Base-by-base conservation (phyloP, 2,329 filamentous ascomycete genomes). In the Exophiala xenobiotica region DNA sequence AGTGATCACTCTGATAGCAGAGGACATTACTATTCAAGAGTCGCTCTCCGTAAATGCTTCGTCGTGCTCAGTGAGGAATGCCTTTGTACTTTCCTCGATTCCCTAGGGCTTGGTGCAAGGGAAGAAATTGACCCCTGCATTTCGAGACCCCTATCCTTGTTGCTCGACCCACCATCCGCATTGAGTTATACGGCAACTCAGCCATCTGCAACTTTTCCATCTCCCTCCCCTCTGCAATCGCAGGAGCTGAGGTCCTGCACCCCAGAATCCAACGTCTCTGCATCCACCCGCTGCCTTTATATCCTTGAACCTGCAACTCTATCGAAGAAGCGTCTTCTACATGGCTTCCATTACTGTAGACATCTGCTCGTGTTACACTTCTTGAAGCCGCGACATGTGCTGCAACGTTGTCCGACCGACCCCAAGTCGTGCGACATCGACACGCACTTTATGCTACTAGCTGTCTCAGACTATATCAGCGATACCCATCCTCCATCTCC, bases 361-460 rank as follows among this genome's bases (percentile, higher is more conserved):
- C 16, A 24, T 27, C 40, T 20, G 7, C 9, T 31, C 29, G 23
- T 18, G 4, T 8, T 19, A n/a, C 14, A 26, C 20, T n/a, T 14
- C n/a, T 46, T 33, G 16, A 11, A 14, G 8, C 43, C 46, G 43
- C 47, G 53, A 49, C 41, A 56, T 56, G 53, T 29, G 40, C 49
- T 33, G 42, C 38, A 16, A 54, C 40, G 33, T 22, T 27, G 27
- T 37, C 41, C 41, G 19, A 43, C 45, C 49, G 27, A 44, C 29
- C 22, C 45, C 46, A 26, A 47, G 52, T 58, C 55, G 55, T 58
- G 55, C 52, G 55, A 58, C 55, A 48, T 27, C 33, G 46, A 41
- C 19, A 29, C 23, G 33, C 16, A n/a, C 27, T 39, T 29, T 46
- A 44, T 31, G 43, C 44, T 43, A 33, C 27, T 55, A 55, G 51